A percentile compares a stretch with the other conserved stretches of the same genome.
Conservation (phyloP, 2,329 filamentous ascomycete species). For the Aspergillus novofumigatus region DNA sequence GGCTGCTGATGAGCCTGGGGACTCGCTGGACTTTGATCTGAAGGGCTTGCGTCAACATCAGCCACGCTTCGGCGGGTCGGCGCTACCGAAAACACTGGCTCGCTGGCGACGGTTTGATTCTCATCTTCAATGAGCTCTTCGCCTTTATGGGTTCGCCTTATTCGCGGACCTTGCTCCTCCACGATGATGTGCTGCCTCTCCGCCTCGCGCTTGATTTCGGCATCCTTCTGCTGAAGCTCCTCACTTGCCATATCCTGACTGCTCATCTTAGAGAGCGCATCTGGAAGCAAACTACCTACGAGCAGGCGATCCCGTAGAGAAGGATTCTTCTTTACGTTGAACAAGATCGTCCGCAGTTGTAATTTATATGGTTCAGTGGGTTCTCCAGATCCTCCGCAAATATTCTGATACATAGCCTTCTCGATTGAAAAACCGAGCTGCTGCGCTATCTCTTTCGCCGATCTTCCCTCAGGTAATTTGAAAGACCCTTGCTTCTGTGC, state of each 20-base stretch:
- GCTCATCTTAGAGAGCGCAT: constrained; percentile 81
- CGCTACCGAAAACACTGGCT: constrained; percentile 46
- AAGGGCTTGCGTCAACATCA: constrained; percentile 27
- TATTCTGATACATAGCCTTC: constrained; percentile 57
- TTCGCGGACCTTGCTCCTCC: constrained; percentile 68
- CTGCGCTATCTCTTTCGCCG: constrained; percentile 62
- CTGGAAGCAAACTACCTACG: constrained; percentile 65
- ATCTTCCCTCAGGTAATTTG: constrained; percentile 59
- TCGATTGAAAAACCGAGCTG: constrained; percentile 75
- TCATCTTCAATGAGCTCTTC: constrained; percentile 86
- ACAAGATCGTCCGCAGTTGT: constrained; percentile 71
- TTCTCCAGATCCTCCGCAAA: constrained; percentile 48
- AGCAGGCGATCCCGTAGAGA: constrained; percentile 73
- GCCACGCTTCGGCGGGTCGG: constrained; percentile 42
- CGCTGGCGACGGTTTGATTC: constrained; percentile 43
- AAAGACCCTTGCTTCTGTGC: constrained; percentile 65
- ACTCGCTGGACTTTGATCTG: constrained; percentile 24
- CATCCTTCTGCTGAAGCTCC: constrained; percentile 67
- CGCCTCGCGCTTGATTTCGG: constrained; percentile 53
- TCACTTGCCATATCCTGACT: constrained; percentile 88
- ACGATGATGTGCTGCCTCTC: constrained; percentile 71
- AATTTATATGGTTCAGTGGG: constrained; percentile 53
- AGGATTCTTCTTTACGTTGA: constrained; percentile 86
- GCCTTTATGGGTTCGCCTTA: constrained; percentile 89
- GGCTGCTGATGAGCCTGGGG: constrained; percentile 21